Evolutionary conservation across 2,329 filamentous ascomycete species (phyloP).

Genomic region (Ceratocystiopsis brevicomis): DNA sequence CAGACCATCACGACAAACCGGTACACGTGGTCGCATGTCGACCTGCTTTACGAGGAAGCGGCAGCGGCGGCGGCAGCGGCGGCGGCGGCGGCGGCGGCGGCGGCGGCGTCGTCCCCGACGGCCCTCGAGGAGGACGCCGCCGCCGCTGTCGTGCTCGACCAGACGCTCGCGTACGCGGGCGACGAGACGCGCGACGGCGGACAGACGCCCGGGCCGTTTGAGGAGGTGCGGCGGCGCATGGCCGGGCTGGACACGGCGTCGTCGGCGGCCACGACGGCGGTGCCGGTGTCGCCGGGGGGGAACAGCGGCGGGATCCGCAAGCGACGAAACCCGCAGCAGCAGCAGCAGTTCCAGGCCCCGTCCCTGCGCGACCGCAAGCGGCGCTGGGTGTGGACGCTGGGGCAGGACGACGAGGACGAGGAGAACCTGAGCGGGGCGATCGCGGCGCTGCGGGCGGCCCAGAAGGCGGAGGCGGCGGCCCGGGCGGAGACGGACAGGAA

Average conservation of each 20-base stretch:
- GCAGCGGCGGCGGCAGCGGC: constrained; percentile 25
- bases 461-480: constrained; percentile 5
- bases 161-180: constrained; percentile 30
- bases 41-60: constrained; percentile 38
- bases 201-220: constrained; percentile 42
- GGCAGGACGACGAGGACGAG: constrained; percentile 28
- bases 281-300: constrained; percentile 1
- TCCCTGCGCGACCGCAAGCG: constrained; percentile 43
- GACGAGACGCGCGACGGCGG: constrained; percentile 41
- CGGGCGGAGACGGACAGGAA: no score
- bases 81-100: constrained; percentile 28
- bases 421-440: constrained; percentile 18
- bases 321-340: constrained; percentile 17
- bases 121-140: constrained; percentile 9
- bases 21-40: constrained; percentile 44
- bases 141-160: constrained; percentile 26
- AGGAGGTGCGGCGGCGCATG: constrained; percentile 42
- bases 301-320: constrained; percentile 28
- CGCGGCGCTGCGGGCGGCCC: constrained; percentile 10
- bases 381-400: constrained; percentile 49
- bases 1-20: constrained; percentile 44
- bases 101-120: constrained; percentile 14
- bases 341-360: constrained; percentile 6
- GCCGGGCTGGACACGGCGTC: constrained; percentile 26
- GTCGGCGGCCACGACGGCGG: constrained; percentile 8